Base-by-base conservation (phyloP, 495 filamentous ascomycete genomes). In the Xylaria grammica region DNA sequence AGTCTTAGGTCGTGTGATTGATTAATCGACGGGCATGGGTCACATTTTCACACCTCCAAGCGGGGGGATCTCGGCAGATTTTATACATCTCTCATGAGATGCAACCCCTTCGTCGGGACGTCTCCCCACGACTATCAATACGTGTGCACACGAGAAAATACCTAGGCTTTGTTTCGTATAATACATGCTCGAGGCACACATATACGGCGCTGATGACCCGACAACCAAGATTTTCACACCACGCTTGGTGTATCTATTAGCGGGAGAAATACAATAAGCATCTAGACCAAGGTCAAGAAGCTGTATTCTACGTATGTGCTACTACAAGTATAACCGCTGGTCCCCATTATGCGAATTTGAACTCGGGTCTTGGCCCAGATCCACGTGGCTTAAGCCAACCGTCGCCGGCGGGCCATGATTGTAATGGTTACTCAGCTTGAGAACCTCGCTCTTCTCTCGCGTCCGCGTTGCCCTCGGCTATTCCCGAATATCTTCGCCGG, bases 1-100 rank as follows among this genome's bases (percentile, higher is more conserved):
- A 20, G n/a, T 40, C 22, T 27, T 50, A 4, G 27, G 34, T 55
- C 20, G 32, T 17, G 20, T 40, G 34, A 40, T 55, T 42, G 34
- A 40, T 36, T 11, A n/a, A n/a, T 19, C 52, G 34, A 55, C n/a
- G 50, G 30, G 17, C 2, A 22, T 53, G 50, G 32, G 22, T 19
- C 30, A 8, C 8, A 5, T 40, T 29, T 17, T 38, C 34, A n/a
- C 22, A 26, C 3, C 32, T 42, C 34, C 34, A 40, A 40, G 53
- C 53, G 53, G 53, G 53, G 53, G 53, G 53, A 42, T 56, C 53
- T 40, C 53, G 53, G 53, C 53, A 56, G 36, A 56, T 56, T 6
- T 40, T 26, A 24, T n/a, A 38, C 15, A 56, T 34, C 9, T 36
- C 30, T 36, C 19, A n/a, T 15, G 30, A 36, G 30, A 36, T 17